Percentiles rank a stretch among this genome's conserved stretches.
These are phyloP conservation scores for Lotmaria passim DNA, from an alignment of 208 protist genomes.

Conservation along the genomic window DNA sequence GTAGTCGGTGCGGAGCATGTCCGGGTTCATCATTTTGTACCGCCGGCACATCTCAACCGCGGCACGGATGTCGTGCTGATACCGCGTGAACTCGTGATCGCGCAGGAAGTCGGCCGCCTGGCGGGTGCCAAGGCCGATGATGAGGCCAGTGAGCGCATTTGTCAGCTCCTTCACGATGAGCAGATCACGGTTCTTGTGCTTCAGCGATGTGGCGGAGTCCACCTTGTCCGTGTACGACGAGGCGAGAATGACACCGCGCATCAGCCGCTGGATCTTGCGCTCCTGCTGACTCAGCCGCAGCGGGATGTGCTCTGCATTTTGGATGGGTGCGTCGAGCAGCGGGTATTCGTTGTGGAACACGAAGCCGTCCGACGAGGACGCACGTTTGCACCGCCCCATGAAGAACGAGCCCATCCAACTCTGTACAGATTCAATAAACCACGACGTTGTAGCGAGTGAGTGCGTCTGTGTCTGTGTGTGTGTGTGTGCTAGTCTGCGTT, in stretches of 20 bases:
- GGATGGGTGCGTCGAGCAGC: slow-evolving; percentile 76
- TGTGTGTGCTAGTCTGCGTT: too few relatives aligned
- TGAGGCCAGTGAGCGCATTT: slow-evolving; percentile 80
- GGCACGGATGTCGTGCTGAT: slow-evolving; percentile 64
- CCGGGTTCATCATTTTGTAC: slow-evolving; percentile 96
- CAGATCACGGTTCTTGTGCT: slow-evolving; percentile 62
- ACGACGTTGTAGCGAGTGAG: slow-evolving; percentile 23
- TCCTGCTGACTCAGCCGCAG: slow-evolving; percentile 83
- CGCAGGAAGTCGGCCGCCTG: slow-evolving; percentile 62
- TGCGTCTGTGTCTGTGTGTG: slow-evolving; percentile 7
- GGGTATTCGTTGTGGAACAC: slow-evolving; percentile 69
- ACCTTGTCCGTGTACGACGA: slow-evolving; percentile 94
- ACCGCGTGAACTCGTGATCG: slow-evolving; percentile 69
- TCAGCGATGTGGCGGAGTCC: slow-evolving; percentile 64
- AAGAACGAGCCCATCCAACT: slow-evolving; percentile 34
- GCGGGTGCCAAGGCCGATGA: slow-evolving; percentile 78
- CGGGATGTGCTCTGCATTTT: slow-evolving; percentile 84
- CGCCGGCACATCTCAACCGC: slow-evolving; percentile 87
- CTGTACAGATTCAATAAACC: slow-evolving; percentile 16
- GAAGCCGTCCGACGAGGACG: slow-evolving; percentile 26
- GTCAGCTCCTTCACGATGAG: slow-evolving; percentile 84
- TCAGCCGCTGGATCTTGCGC: slow-evolving; percentile 89
- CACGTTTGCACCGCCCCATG: slow-evolving; percentile 37
- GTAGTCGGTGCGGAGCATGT: slow-evolving; percentile 93
- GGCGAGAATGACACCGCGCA: slow-evolving; percentile 84